A percentile compares a stretch with the other conserved stretches of the same genome.
Conservation (phyloP, 2,329 filamentous ascomycete species). For the Zalaria sp. region DNA sequence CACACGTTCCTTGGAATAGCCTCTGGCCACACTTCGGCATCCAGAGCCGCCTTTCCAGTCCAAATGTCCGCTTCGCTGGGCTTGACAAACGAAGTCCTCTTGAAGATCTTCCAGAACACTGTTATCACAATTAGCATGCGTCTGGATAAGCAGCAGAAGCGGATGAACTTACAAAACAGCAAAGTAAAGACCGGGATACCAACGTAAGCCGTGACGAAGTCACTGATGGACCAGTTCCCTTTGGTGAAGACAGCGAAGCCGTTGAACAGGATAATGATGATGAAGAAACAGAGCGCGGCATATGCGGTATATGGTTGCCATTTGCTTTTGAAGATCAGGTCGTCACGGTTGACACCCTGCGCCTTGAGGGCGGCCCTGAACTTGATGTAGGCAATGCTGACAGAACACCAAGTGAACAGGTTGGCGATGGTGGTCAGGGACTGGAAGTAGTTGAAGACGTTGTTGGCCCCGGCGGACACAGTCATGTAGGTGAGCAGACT, state of each 20-base stretch:
- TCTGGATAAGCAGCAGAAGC: conserved; percentile 8
- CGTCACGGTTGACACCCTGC: conserved; percentile 14
- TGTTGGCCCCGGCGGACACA: conserved; percentile 12
- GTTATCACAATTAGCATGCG: no score
- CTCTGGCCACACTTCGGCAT: conserved; percentile 31
- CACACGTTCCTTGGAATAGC: conserved; percentile 26
- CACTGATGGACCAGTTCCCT: conserved; percentile 26
- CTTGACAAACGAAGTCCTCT: conserved; percentile 40
- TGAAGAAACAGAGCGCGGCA: conserved; percentile 43
- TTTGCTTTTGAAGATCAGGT: conserved; percentile 34
- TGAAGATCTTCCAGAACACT: conserved; percentile 49
- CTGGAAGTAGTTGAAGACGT: conserved; percentile 21
- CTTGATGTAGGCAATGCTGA: conserved; percentile 14
- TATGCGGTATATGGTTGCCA: conserved; percentile 43
- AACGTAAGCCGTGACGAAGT: conserved; percentile 32
- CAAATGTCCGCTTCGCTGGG: conserved; percentile 29
- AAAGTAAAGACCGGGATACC: conserved; percentile 20
- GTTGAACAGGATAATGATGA: conserved; percentile 52
- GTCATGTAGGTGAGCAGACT: conserved; percentile 43
- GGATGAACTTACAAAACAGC: conserved; percentile 25
- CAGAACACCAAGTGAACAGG: conserved; percentile 17
- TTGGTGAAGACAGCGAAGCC: conserved; percentile 44
- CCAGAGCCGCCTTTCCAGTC: conserved; percentile 31
- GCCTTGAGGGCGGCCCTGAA: conserved; percentile 16
- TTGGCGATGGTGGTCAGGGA: conserved; percentile 20